Evolutionary conservation across 108 stramenopile genomes (phyloP).

Genomic region (Cyclotella choctawhatcheeana): DNA sequence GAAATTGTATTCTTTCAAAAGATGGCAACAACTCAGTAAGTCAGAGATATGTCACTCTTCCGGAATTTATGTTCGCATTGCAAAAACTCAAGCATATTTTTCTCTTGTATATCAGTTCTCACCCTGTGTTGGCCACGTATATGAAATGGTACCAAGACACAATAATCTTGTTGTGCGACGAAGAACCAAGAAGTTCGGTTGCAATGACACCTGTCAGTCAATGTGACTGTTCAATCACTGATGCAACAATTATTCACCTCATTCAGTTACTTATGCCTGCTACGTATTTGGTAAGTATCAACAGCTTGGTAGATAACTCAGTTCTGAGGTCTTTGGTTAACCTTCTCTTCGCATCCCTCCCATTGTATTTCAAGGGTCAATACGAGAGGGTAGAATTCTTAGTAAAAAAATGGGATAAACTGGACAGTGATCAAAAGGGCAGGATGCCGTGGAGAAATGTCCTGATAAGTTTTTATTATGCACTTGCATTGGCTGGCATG

Average conservation of each 20-base stretch:
- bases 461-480: neutral
- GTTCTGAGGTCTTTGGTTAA: too few species aligned
- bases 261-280: neutral
- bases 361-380: neutral
- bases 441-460: neutral
- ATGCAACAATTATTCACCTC: neutral
- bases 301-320: too few species aligned
- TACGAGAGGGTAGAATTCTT: slow-evolving; percentile 9
- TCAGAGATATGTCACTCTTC: too few species aligned
- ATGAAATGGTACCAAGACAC: slow-evolving; percentile 16
- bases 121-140: neutral
- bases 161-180: neutral
- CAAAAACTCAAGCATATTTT: too few species aligned
- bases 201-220: neutral
- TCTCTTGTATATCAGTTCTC: too few species aligned
- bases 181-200: neutral
- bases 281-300: neutral
- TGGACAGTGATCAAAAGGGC: neutral
- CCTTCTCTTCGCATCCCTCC: too few species aligned
- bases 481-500: neutral
- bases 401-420: neutral
- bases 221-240: neutral
- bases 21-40: slow-evolving; percentile 5
- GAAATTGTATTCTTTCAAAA: slow-evolving; percentile 29
- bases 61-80: too few species aligned